phyloP scores from a whole-genome alignment of 352 stramenopile species.

The Pythium grandisporangium region DNA sequence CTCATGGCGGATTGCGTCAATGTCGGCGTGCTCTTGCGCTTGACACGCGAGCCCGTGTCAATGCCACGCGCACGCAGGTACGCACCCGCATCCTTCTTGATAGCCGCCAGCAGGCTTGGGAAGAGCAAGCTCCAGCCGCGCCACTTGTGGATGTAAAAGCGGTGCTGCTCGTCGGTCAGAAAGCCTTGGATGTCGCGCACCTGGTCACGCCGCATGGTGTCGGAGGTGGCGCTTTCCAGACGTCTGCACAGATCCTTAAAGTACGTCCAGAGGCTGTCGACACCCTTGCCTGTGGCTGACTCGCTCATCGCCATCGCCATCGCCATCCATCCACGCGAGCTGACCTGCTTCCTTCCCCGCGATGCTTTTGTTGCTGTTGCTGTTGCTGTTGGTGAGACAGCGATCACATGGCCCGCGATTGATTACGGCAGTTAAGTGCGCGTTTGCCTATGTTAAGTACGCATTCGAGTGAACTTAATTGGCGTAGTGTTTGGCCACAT shows the following conservation, averaged over 20 bases:
- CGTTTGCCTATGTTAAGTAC: too few species aligned
- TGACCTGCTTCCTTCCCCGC: too few species aligned
- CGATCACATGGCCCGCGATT: too few species aligned
- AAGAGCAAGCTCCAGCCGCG: constrained; percentile 57
- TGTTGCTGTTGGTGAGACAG: background rate
- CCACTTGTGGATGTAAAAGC: constrained; percentile 62
- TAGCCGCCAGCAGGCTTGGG: constrained; percentile 27
- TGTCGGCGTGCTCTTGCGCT: too few species aligned
- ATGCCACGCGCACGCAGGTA: constrained; percentile 18
- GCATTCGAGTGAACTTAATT: constrained; percentile 1
- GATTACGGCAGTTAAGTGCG: constrained; percentile 3
- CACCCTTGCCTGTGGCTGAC: background rate
- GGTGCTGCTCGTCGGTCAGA: constrained; percentile 31
- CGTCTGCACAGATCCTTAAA: constrained; percentile 35
- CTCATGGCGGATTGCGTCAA: constrained; percentile 19
- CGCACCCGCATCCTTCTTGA: constrained; percentile 34
- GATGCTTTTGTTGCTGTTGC: too few species aligned
- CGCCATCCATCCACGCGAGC: too few species aligned
- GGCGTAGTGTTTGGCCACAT: too few species aligned
- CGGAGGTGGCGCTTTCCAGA: constrained; percentile 28
- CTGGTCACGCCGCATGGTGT: constrained; percentile 19
- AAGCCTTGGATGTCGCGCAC: constrained; percentile 38
- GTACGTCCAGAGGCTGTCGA: constrained; percentile 27
- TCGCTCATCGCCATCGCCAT: too few species aligned
- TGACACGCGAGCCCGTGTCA: background rate